Evolutionary conservation across 2,329 filamentous ascomycete genomes (phyloP).

Genomic region (Rhynchosporium graminicola): DNA sequence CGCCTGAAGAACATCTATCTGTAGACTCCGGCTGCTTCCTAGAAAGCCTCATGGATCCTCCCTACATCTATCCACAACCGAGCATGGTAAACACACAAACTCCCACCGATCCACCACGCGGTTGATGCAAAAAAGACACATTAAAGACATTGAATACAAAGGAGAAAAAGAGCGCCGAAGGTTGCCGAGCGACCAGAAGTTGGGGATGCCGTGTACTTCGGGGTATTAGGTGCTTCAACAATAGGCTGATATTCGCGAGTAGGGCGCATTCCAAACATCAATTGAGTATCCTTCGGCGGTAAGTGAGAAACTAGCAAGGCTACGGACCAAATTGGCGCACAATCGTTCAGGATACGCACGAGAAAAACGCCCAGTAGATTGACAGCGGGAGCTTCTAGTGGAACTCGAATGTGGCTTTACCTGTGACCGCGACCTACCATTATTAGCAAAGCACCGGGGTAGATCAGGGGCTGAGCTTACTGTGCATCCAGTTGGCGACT

Average conservation of each 20-base stretch:
- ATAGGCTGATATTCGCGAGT: conserved; percentile 31
- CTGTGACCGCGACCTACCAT: conserved; percentile 32
- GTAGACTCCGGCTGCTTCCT: conserved; percentile 33
- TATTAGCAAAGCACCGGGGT: conserved; percentile 7
- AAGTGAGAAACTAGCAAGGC: conserved; percentile 31
- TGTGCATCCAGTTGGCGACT: conserved; percentile 39
- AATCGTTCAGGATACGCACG: conserved; percentile 31
- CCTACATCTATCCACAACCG: conserved; percentile 31
- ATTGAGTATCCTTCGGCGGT: conserved; percentile 24
- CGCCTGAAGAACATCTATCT: conserved; percentile 36
- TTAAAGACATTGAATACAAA: conserved; percentile 41
- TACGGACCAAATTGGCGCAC: conserved; percentile 32
- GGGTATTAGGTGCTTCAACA: conserved; percentile 29
- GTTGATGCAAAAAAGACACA: conserved; percentile 38
- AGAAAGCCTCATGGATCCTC: conserved; percentile 28
- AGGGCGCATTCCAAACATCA: conserved; percentile 29
- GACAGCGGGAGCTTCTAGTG: conserved; percentile 28
- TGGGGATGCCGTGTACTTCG: conserved; percentile 22
- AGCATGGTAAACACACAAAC: conserved; percentile 24
- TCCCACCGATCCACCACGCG: conserved; percentile 26
- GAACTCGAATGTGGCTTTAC: conserved; percentile 33
- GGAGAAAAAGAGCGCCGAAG: conserved; percentile 34
- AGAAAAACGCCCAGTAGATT: conserved; percentile 26
- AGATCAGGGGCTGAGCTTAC: conserved; percentile 35
- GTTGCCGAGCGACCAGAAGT: conserved; percentile 30